Conservation (phyloP, 495 filamentous ascomycete genomes). For the Aspergillus nidulans region DNA sequence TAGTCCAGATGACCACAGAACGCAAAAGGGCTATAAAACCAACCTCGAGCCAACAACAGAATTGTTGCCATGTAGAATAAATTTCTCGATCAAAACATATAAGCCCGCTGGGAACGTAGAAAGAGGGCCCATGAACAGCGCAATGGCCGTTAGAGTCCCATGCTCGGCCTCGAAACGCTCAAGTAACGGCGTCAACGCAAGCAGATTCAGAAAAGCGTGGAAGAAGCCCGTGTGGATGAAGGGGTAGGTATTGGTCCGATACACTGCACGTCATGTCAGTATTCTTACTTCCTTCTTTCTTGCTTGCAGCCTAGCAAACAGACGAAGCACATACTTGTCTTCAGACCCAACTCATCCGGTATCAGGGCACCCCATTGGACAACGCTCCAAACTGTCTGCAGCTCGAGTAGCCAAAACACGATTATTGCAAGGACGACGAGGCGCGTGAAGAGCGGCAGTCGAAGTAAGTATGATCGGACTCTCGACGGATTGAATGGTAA, state of each 20-base stretch:
- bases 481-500: slow-evolving; percentile 47
- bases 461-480: slow-evolving; percentile 67
- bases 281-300: background rate
- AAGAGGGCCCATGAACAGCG: slow-evolving; percentile 81
- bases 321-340: slow-evolving; percentile 59
- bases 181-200: slow-evolving; percentile 76
- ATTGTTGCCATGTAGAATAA: slow-evolving; percentile 59
- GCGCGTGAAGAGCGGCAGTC: slow-evolving; percentile 85
- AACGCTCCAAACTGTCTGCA: slow-evolving; percentile 65
- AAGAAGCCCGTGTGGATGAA: slow-evolving; percentile 78
- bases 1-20: background rate
- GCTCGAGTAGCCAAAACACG: slow-evolving; percentile 59
- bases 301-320: background rate
- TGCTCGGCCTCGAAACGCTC: slow-evolving; percentile 93
- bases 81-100: slow-evolving; percentile 67
- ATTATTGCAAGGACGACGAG: slow-evolving; percentile 64
- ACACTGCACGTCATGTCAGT: slow-evolving; percentile 54
- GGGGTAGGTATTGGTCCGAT: slow-evolving; percentile 89
- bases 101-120: slow-evolving; percentile 71
- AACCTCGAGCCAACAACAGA: slow-evolving; percentile 80
- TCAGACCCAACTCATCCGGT: slow-evolving; percentile 66
- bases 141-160: slow-evolving; percentile 78
- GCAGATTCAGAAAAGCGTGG: slow-evolving; percentile 71
- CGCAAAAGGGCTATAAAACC: slow-evolving; percentile 13
- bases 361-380: slow-evolving; percentile 71